Evolutionary conservation across 2,329 filamentous ascomycete genomes (phyloP), one percentile per base, ranked within the genome.

Genomic region (Claviceps spartinae): DNA sequence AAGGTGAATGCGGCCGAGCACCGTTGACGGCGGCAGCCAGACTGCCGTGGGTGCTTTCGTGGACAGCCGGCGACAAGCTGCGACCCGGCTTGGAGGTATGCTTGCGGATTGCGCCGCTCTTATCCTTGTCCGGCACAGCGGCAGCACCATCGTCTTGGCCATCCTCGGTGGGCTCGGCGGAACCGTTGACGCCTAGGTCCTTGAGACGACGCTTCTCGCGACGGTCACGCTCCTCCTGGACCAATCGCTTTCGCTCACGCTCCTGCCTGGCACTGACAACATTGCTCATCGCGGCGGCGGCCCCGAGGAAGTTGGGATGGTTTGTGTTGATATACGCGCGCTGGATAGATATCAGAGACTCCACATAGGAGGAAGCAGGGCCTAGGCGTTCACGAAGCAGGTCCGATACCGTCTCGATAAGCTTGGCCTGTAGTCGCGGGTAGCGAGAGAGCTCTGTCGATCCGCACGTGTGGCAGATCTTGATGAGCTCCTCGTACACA

Each of bases 281-380:
- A 47, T 93, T 89, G 59, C 88, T 91, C 93, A 98, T 98, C 56
- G 93, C 93, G 38, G 90, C 91, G 22, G 93, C 91, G 16, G 93
- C 93, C 45, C 93, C 93, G 16, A 97, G 80, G 73, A 98, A 98
- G 69, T 98, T 98, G 48, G 93, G 93, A 66, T 98, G 93, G 64
- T 98, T 98, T 43, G 93, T 98, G 73, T 98, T 98, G 72, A 98
- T 97, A 69, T 98, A 98, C 20, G 93, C 93, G 59, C 93, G 81
- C 69, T 98, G 93, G 55, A 98, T 98, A 26, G 93, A 86, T 58
- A 98, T 98, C 56, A 98, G 76, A 42, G 91, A 97, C 68, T 96
- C 93, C 44, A 98, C 93, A 60, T 98, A 98, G 50, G 72, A 78
- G 2, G 91, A 95, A 52, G 86, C 83, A 11, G 93, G 93, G 2